phyloP scores from a whole-genome alignment of 345 rosid species.

The Hibiscus syriacus region DNA sequence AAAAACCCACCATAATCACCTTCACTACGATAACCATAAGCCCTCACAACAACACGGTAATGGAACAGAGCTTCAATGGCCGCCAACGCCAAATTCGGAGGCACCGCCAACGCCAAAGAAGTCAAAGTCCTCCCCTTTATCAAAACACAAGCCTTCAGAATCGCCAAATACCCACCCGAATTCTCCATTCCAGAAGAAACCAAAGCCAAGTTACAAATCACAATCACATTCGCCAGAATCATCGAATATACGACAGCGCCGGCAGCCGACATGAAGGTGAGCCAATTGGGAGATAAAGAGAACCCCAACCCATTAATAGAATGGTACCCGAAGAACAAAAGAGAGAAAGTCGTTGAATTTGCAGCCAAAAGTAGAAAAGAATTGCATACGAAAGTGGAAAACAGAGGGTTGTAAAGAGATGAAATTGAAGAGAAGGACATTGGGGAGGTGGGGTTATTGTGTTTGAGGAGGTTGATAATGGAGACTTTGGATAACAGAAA shows the following conservation, averaged over 20 bases:
- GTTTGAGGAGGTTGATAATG: slow-evolving; percentile 29
- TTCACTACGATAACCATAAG: slow-evolving; percentile 10
- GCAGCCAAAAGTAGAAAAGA: too few relatives aligned
- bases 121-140: slow-evolving; percentile 51
- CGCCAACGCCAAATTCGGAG: slow-evolving; percentile 47
- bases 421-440: slow-evolving; percentile 28
- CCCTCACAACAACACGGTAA: slow-evolving; percentile 41
- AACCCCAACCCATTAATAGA: slow-evolving; percentile 31
- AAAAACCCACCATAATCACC: slow-evolving; percentile 11
- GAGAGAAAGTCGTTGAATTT: slow-evolving; percentile 60
- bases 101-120: slow-evolving; percentile 64
- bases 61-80: slow-evolving; percentile 74
- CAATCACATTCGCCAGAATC: slow-evolving; percentile 50
- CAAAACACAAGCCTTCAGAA: slow-evolving; percentile 56
- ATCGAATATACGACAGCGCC: slow-evolving; percentile 63
- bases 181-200: too few relatives aligned
- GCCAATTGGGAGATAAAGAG: slow-evolving; percentile 27
- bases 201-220: too few relatives aligned
- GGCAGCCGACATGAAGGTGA: too few relatives aligned
- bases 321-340: slow-evolving; percentile 44
- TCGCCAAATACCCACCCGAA: slow-evolving; percentile 45
- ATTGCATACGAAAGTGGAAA: too few relatives aligned
- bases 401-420: slow-evolving; percentile 36
- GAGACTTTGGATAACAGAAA: slow-evolving; percentile 62
- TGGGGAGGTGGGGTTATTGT: slow-evolving; percentile 11